phyloP scores from a whole-genome alignment of 2,329 filamentous ascomycete species.

The Fusarium nodosum region DNA sequence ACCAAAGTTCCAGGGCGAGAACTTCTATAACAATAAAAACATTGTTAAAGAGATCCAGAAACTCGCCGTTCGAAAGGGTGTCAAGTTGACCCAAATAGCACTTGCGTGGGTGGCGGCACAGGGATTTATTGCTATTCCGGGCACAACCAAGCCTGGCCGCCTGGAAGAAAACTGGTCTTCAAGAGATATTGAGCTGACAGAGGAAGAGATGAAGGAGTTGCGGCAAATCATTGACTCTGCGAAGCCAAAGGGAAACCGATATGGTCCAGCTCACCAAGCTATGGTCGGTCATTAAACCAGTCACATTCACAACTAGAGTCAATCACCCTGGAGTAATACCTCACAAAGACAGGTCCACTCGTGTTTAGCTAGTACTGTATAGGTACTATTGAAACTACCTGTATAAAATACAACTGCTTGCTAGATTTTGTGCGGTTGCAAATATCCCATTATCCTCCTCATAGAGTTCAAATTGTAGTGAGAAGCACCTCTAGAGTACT shows the following conservation, averaged over 20 bases:
- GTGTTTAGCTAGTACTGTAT: no score
- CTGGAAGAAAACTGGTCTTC: slow-evolving; percentile 17
- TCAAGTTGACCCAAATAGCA: slow-evolving; percentile 3
- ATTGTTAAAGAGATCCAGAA: slow-evolving; percentile 18
- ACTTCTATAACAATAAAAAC: slow-evolving; percentile 13
- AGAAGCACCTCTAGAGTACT: no score
- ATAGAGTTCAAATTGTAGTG: rapidly evolving
- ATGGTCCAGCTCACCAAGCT: slow-evolving; percentile 5
- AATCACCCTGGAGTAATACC: no score
- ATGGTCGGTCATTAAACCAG: slow-evolving; percentile 5
- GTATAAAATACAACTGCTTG: no score
- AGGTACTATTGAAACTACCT: no score
- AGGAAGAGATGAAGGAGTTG: slow-evolving; percentile 5
- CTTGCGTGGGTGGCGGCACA: slow-evolving; percentile 14
- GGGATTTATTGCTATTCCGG: slow-evolving; percentile 20
- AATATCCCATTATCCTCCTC: no score
- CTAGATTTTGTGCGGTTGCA: no score
- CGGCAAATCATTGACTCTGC: slow-evolving; percentile 11
- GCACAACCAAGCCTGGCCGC: slow-evolving; percentile 8
- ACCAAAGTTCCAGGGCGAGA: slow-evolving; percentile 14
- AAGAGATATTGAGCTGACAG: neutral
- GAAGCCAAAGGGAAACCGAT: slow-evolving; percentile 1
- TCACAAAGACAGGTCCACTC: no score
- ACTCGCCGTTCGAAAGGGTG: neutral
- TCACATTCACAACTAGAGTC: no score